Evolutionary conservation across 2,329 filamentous ascomycete genomes (phyloP).

Genomic region (Sordariomycetes sp.): DNA sequence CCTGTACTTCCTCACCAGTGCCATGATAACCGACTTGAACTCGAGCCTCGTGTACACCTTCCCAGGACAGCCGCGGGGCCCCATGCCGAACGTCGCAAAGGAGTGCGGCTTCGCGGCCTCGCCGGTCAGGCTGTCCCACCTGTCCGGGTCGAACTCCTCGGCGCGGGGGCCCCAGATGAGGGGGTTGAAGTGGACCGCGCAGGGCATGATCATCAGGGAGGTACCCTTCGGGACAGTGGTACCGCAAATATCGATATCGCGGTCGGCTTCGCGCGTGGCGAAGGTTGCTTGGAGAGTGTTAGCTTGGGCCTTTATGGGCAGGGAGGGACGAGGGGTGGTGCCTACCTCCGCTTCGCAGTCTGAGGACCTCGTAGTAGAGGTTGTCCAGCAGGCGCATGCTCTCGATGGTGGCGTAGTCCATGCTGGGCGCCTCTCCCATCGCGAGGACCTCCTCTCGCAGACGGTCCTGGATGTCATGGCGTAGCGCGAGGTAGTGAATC

Average conservation of each 20-base stretch:
- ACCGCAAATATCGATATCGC: constrained; percentile 21
- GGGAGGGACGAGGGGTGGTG: background rate
- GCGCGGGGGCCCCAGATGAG: constrained; percentile 24
- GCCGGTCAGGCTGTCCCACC: constrained; percentile 20
- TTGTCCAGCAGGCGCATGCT: constrained; percentile 26
- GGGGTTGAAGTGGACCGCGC: constrained; percentile 22
- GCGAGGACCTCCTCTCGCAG: constrained; percentile 26
- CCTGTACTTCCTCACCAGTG: constrained; percentile 19
- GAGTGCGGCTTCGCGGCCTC: constrained; percentile 16
- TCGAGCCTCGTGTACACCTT: constrained; percentile 22
- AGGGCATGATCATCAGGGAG: constrained; percentile 20
- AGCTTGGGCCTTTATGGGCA: constrained; percentile 1
- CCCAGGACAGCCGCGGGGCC: constrained; percentile 26
- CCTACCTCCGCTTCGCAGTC: constrained; percentile 24
- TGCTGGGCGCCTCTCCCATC: constrained; percentile 4
- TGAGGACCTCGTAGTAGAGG: constrained; percentile 30
- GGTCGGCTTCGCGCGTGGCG: constrained; percentile 17
- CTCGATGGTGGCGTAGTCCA: constrained; percentile 14
- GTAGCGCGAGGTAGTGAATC: constrained; percentile 22
- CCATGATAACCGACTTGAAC: constrained; percentile 23
- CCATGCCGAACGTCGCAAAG: constrained; percentile 24
- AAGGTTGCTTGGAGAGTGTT: constrained; percentile 15
- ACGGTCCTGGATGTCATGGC: constrained; percentile 23
- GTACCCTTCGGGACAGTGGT: constrained; percentile 23
- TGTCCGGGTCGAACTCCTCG: constrained; percentile 22